These are phyloP conservation scores for Pythium monospermum DNA, from an alignment of 352 stramenopile species.

Conservation along the genomic window DNA sequence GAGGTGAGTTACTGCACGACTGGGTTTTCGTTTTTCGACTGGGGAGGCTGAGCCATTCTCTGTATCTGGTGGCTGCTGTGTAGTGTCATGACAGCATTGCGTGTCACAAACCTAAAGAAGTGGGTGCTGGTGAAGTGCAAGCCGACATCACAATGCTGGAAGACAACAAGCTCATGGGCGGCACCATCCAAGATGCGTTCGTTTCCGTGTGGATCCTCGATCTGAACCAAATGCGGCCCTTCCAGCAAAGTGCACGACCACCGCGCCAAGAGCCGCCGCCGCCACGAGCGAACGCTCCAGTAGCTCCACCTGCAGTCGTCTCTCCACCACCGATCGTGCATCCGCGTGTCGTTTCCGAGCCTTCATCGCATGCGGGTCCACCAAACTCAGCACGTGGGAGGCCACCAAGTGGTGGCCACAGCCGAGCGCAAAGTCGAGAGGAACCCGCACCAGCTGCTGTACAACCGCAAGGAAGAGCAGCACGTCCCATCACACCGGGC, in stretches of 20 bases:
- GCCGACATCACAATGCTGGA: slow-evolving; percentile 74
- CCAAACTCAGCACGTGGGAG: slow-evolving; percentile 1
- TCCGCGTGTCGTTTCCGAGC: slow-evolving; percentile 12
- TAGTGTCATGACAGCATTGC: slow-evolving; percentile 75
- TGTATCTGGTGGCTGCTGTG: no score
- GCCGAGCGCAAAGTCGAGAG: not conserved
- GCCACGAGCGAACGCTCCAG: not conserved
- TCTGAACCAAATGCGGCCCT: slow-evolving; percentile 63
- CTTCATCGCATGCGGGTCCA: not conserved
- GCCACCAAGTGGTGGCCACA: slow-evolving; percentile 9
- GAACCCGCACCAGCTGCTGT: not conserved
- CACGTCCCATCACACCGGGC: slow-evolving; percentile 17
- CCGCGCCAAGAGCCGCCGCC: slow-evolving; percentile 7
- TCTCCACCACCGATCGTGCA: slow-evolving; percentile 7
- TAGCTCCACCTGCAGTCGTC: slow-evolving; percentile 15
- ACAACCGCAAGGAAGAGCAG: not conserved
- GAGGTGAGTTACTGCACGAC: slow-evolving; percentile 32
- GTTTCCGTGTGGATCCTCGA: slow-evolving; percentile 79
- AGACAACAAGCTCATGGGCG: slow-evolving; percentile 81
- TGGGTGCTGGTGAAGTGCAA: slow-evolving; percentile 45
- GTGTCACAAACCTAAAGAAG: slow-evolving; percentile 51
- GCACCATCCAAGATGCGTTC: slow-evolving; percentile 76
- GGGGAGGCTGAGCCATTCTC: no score
- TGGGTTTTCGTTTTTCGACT: slow-evolving; percentile 2
- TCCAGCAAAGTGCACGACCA: slow-evolving; percentile 26